Evolutionary conservation across 768 basidiomycete genomes (phyloP).

Genomic region (Boletus vinaceobasis): DNA sequence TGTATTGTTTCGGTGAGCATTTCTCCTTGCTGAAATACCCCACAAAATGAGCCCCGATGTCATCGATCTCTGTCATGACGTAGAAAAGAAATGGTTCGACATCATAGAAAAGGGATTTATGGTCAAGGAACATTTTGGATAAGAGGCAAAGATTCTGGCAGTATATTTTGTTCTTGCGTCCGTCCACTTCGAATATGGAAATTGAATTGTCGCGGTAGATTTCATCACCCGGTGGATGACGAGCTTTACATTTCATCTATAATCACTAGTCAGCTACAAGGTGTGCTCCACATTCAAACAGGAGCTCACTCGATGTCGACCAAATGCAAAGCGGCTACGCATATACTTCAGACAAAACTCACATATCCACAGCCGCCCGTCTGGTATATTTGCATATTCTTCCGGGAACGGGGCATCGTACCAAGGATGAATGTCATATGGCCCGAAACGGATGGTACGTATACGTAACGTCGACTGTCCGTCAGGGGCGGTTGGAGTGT

Average conservation of each 20-base stretch:
- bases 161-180: slow-evolving; percentile 99
- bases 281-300: not conserved
- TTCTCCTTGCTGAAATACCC: slow-evolving; percentile 99
- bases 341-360: slow-evolving; percentile 98
- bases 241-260: slow-evolving; percentile 90
- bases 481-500: slow-evolving; percentile 22
- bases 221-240: slow-evolving; percentile 97
- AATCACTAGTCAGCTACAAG: slow-evolving; percentile 11
- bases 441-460: slow-evolving; percentile 85
- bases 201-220: slow-evolving; percentile 88
- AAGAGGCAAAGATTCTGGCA: slow-evolving; percentile 97
- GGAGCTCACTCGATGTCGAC: slow-evolving; percentile 74
- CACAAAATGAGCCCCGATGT: slow-evolving; percentile 87
- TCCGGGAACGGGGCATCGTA: slow-evolving; percentile 99
- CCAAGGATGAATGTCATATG: slow-evolving; percentile 95
- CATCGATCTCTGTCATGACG: slow-evolving; percentile 91
- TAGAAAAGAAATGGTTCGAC: slow-evolving; percentile 99
- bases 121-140: slow-evolving; percentile 98
- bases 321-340: slow-evolving; percentile 86
- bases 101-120: slow-evolving; percentile 98
- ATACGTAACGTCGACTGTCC: slow-evolving; percentile 55
- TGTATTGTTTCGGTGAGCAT: slow-evolving; percentile 91
- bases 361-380: slow-evolving; percentile 93
- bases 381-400: slow-evolving; percentile 89
- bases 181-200: slow-evolving; percentile 97